Evolutionary conservation across 768 basidiomycete species (phyloP), one percentile per base, ranked within the genome.

Genomic region (Russula abietina): DNA sequence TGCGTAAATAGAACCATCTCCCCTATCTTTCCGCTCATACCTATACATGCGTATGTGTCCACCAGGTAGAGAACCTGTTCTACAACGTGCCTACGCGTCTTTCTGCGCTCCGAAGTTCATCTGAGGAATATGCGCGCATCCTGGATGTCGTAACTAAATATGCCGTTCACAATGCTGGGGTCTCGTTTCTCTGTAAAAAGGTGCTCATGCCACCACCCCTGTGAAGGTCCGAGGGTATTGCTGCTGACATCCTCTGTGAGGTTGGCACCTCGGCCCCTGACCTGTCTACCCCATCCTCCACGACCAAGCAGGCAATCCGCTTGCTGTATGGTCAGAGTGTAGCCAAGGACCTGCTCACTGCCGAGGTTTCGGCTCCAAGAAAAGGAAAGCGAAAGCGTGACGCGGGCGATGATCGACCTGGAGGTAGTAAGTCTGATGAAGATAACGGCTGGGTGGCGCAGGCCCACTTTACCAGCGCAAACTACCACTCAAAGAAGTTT

Each of bases 121-220:
- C 93, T 2, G 96, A 98, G 67, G 97, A 99, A 71, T 98, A 96
- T 73, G 81, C 85, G 5, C 83, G 91, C 38, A 93, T 98, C 48
- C 79, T 98, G 2, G 92, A 96, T 65, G 91, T 98, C 11, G 79
- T 98, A 30, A 91, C 91, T 2, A 90, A 88, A 65, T 99, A 99
- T 71, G 93, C 97, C 0, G 80, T 95, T 11, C 97, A 99, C 72
- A 98, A 99, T 71, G 84, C 96, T 0, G 83, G 81, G 12, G 84
- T 94, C 3, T 81, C 93, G 0, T 96, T 98, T 75, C 79, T 85
- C 0, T 98, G 95, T 80, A 95, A 91, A 73, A 98, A 98, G 83
- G 93, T 88, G 52, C 51, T 69, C 57, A 54, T 43, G 24, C 33
- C 5, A 36, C 32, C 28, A n/a, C 12, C 14, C 12, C 11, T 28